A percentile compares a stretch with the other conserved stretches of the same genome.
Conservation (phyloP, 352 stramenopile species). For the Lagenidium sp. region DNA sequence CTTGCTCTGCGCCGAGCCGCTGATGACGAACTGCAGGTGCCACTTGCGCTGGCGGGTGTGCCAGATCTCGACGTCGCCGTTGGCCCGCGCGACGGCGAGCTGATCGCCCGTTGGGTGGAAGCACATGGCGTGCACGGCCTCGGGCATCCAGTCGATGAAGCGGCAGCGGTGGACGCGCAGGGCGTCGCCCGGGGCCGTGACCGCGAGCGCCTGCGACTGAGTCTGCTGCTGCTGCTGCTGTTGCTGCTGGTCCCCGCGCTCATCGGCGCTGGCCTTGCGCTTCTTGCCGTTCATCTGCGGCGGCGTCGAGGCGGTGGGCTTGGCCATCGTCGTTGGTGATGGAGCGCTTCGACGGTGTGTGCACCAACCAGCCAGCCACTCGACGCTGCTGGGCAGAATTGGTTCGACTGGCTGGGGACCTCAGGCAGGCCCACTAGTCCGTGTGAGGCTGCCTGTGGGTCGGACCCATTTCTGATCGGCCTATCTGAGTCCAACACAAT, state of each 20-base stretch:
- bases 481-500: too few species aligned
- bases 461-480: too few species aligned
- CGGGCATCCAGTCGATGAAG: conserved; percentile 80
- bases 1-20: conserved; percentile 45
- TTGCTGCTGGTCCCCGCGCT: neutral
- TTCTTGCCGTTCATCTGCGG: conserved; percentile 28
- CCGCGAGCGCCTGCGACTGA: neutral
- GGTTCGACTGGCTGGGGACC: too few species aligned
- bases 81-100: conserved; percentile 67
- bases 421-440: too few species aligned
- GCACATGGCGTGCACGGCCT: conserved; percentile 48
- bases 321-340: too few species aligned
- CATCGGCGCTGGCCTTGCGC: conserved; percentile 29
- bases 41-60: conserved; percentile 42
- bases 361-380: too few species aligned
- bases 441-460: too few species aligned
- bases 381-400: too few species aligned
- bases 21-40: conserved; percentile 64
- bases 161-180: conserved; percentile 75
- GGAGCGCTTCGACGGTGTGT: too few species aligned
- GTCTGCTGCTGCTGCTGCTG: too few species aligned
- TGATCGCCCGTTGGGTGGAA: conserved; percentile 48
- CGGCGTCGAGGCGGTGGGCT: too few species aligned
- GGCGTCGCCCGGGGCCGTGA: neutral
- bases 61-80: conserved; percentile 80